A percentile compares a stretch with the other conserved stretches of the same genome.
Conservation (phyloP, 2,329 filamentous ascomycete species). For the Epichloe sylvatica region DNA sequence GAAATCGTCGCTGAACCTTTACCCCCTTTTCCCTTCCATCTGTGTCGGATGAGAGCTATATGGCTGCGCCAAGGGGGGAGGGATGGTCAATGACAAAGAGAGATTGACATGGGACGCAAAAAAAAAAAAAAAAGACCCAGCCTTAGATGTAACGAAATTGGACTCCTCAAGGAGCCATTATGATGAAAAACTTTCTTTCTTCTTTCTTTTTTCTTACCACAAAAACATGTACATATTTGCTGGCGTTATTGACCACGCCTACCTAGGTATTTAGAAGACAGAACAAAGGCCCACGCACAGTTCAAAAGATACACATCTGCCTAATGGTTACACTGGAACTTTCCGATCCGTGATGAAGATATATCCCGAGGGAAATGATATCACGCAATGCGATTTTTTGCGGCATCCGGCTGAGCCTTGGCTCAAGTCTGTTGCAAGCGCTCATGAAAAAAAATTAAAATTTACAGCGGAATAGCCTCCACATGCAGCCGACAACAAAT, state of each 20-base stretch:
- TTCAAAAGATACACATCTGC: constrained; percentile 10
- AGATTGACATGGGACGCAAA: neutral
- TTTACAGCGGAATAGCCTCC: too few relatives aligned
- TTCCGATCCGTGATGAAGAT: neutral
- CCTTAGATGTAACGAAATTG: constrained; percentile 5
- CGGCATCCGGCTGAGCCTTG: neutral
- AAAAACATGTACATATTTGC: neutral
- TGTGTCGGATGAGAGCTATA: neutral
- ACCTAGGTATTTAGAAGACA: neutral
- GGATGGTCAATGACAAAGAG: neutral
- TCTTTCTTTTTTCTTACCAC: neutral
- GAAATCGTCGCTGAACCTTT: neutral
- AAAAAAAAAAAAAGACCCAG: neutral
- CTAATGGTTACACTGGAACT: neutral
- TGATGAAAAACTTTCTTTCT: neutral
- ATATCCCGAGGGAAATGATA: too few relatives aligned
- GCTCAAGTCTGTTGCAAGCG: neutral
- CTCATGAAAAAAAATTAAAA: neutral
- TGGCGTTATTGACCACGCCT: neutral
- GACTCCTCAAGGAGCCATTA: constrained; percentile 6
- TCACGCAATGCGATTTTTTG: neutral
- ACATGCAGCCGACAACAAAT: neutral
- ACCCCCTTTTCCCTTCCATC: neutral
- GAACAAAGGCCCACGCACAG: constrained; percentile 15
- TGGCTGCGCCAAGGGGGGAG: neutral